Evolutionary conservation across 2,329 filamentous ascomycete genomes (phyloP), one percentile per base, ranked within the genome.

Genomic region (Zasmidium angulare): DNA sequence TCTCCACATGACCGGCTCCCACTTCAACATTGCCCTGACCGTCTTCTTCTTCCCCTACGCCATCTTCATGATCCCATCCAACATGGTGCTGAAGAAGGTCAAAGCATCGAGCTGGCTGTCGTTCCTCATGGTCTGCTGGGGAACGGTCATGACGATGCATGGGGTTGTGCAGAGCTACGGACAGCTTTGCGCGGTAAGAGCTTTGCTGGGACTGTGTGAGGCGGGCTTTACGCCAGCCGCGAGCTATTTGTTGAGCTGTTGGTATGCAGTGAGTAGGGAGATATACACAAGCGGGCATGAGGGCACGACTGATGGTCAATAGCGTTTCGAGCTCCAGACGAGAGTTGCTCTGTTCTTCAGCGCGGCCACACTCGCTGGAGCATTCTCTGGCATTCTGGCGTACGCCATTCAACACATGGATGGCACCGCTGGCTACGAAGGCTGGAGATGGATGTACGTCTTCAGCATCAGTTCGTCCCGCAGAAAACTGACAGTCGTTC

Each of bases 381-480:
- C 79, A 1, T 81, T 84, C 55, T 79, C 77, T 1, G 82, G 82
- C 0, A 69, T 84, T n/a, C 69, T 84, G 0, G 82, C 82, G 1
- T 82, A 67, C 49, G 73, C 72, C 19, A 67, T 75, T 46, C 66
- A 69, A 9, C 67, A 72, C 51, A 70, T 75, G 56, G 62, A 69
- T n/a, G 76, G 76, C 60, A 46, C 71, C 65, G 53, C 48, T 9
- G 54, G 48, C 9, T 61, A 50, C 20, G 61, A 60, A 47, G 68
- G 68, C 3, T 71, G 68, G 67, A 59, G 66, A 50, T 70, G 69
- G 69, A 66, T 68, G 63, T 68, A 50, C 51, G 61, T 61, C 46
- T 11, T 19, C 23, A 36, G 1, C 7, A 56, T 43, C 14, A 20
- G 14, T 2, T 19, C 14, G n/a, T 7, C 20, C 31, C 4, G 6